These are phyloP conservation scores for Silene latifolia DNA, from an alignment of 148 eudicot genomes.

Conservation along the genomic window DNA sequence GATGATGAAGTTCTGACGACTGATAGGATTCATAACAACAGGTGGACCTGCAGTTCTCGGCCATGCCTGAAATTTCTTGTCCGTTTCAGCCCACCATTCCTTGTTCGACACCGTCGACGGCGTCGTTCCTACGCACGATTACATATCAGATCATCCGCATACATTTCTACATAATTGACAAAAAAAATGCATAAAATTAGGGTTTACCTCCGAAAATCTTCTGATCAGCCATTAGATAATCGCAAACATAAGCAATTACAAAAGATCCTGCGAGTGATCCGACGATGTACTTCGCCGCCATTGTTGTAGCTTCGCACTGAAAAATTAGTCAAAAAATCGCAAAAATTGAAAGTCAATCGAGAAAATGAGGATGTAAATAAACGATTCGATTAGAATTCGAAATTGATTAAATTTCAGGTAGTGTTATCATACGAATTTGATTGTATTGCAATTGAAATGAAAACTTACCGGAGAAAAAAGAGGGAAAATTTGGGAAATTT, in stretches of 20 bases:
- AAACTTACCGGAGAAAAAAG: neutral
- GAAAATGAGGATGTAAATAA: neutral
- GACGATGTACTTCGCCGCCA: slow-evolving; percentile 35
- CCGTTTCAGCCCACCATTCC: slow-evolving; percentile 42
- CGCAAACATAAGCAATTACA: slow-evolving; percentile 31
- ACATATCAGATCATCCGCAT: neutral
- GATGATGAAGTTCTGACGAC: slow-evolving; percentile 47
- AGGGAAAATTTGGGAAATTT: neutral
- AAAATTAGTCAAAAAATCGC: neutral
- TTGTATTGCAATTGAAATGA: neutral
- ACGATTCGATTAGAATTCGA: neutral
- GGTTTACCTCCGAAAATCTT: slow-evolving; percentile 43
- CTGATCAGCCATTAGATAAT: slow-evolving; percentile 29
- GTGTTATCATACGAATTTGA: neutral
- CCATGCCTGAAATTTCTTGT: slow-evolving; percentile 45
- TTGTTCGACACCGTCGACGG: slow-evolving; percentile 36
- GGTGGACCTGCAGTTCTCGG: slow-evolving; percentile 50
- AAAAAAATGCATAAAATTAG: slow-evolving; percentile 1
- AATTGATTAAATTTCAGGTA: neutral
- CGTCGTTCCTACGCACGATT: slow-evolving; percentile 33
- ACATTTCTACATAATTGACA: neutral
- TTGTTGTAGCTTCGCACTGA: slow-evolving; percentile 9
- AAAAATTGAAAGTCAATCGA: slow-evolving; percentile 8
- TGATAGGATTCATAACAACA: slow-evolving; percentile 45
- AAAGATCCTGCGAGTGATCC: slow-evolving; percentile 28